Percentiles rank a stretch among this genome's conserved stretches.
Conservation (phyloP, 2,329 filamentous ascomycete genomes). For the Pleomassaria siparia region DNA sequence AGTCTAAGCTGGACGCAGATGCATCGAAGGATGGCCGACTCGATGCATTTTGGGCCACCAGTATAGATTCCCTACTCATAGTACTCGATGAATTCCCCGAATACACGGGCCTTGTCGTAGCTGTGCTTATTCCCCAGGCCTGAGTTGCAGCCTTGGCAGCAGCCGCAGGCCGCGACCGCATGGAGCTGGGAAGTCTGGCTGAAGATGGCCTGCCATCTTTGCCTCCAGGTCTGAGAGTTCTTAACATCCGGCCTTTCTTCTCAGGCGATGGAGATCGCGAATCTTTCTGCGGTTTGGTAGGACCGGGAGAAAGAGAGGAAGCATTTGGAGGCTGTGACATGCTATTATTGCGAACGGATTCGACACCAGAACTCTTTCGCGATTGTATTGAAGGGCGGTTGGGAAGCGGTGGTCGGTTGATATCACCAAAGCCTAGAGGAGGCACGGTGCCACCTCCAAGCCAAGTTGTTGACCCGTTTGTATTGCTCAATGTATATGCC, state of each 20-base stretch:
- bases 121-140: constrained; percentile 54
- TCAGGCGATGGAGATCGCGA: constrained; percentile 64
- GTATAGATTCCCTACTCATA: constrained; percentile 15
- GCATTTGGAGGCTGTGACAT: constrained; percentile 21
- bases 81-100: constrained; percentile 15
- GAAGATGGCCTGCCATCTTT: constrained; percentile 48
- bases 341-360: constrained; percentile 23
- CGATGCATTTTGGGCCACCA: constrained; percentile 20
- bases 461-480: constrained; percentile 47
- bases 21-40: constrained; percentile 33
- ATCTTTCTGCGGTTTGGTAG: constrained; percentile 43
- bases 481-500: constrained; percentile 11
- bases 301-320: constrained; percentile 36
- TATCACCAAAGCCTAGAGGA: constrained; percentile 74
- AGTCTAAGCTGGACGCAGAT: constrained; percentile 13
- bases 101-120: constrained; percentile 17
- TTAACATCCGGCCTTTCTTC: constrained; percentile 60
- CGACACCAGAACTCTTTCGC: constrained; percentile 50
- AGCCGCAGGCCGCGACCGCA: constrained; percentile 53
- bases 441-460: constrained; percentile 82
- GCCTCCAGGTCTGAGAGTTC: constrained; percentile 51
- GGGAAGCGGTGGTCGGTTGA: constrained; percentile 72
- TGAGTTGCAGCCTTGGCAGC: constrained; percentile 65
- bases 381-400: constrained; percentile 53
- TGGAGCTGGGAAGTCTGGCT: constrained; percentile 48